phyloP scores from a whole-genome alignment of 768 basidiomycete species.

The Plicaturopsis crispa region DNA sequence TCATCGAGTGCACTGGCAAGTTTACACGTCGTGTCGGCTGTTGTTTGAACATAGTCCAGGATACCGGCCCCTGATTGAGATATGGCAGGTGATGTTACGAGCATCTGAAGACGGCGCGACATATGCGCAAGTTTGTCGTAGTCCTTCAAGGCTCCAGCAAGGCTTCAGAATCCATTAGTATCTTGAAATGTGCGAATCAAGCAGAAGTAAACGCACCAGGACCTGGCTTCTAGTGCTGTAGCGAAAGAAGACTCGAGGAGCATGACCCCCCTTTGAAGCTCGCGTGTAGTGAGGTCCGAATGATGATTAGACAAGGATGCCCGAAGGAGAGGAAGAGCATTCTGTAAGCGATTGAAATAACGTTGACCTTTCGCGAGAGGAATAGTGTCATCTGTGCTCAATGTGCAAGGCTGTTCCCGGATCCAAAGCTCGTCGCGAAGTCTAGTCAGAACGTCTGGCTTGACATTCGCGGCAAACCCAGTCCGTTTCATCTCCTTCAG shows the following conservation, averaged over 20 bases:
- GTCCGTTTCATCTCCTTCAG: constrained; percentile 79
- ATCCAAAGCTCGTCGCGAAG: constrained; percentile 56
- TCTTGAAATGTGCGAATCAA: constrained; percentile 18
- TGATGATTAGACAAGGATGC: constrained; percentile 63
- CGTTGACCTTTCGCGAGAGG: constrained; percentile 39
- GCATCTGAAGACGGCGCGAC: constrained; percentile 20
- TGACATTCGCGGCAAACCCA: constrained; percentile 68
- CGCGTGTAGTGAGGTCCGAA: constrained; percentile 77
- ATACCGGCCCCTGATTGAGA: constrained; percentile 5
- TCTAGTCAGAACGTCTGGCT: constrained; percentile 56
- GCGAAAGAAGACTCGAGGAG: constrained; percentile 76
- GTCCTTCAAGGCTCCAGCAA: constrained; percentile 10
- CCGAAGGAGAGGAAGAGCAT: constrained; percentile 60
- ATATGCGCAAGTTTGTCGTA: constrained; percentile 19
- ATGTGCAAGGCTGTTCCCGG: constrained; percentile 44
- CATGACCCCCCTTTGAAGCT: constrained; percentile 72
- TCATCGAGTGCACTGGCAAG: constrained; percentile 29
- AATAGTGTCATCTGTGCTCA: constrained; percentile 19
- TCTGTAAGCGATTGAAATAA: constrained; percentile 60
- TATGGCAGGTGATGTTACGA: constrained; percentile 12
- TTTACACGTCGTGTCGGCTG: constrained; percentile 19
- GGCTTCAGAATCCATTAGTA: background rate
- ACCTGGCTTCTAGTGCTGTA: constrained; percentile 53
- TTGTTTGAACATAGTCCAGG: background rate
- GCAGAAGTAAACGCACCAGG: constrained; percentile 35